phyloP scores from a whole-genome alignment of 306 rosid genomes.

The Rosa persica region DNA sequence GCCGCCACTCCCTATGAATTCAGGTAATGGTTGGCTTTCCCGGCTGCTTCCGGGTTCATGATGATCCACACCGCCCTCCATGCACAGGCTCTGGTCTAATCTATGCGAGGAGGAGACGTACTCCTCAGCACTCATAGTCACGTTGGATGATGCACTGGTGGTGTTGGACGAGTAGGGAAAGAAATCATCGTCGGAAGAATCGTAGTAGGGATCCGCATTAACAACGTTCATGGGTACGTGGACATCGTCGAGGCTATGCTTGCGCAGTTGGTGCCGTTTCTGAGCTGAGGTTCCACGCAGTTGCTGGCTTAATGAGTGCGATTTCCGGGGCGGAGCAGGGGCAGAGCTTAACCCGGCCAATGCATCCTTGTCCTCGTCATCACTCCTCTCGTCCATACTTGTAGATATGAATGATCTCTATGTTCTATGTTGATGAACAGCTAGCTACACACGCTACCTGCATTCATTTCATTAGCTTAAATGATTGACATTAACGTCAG shows the following conservation, averaged over 20 bases:
- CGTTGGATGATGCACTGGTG: slow-evolving; percentile 24
- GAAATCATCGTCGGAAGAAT: slow-evolving; percentile 68
- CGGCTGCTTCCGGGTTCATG: slow-evolving; percentile 28
- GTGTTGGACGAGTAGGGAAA: slow-evolving; percentile 51
- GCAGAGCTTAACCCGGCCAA: slow-evolving; percentile 48
- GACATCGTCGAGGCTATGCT: slow-evolving; percentile 84
- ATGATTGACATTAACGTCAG: background rate
- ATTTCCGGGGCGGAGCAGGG: slow-evolving; percentile 66
- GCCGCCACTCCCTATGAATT: slow-evolving; percentile 76
- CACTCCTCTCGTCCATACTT: slow-evolving; percentile 58
- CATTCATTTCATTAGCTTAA: background rate
- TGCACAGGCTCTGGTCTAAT: slow-evolving; percentile 37
- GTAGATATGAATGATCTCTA: background rate
- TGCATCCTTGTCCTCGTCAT: slow-evolving; percentile 70
- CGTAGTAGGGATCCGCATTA: slow-evolving; percentile 28
- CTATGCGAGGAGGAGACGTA: slow-evolving; percentile 35
- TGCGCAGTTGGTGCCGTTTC: slow-evolving; percentile 62
- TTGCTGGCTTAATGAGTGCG: slow-evolving; percentile 91
- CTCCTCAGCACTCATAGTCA: slow-evolving; percentile 18
- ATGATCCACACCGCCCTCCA: slow-evolving; percentile 23
- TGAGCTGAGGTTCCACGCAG: slow-evolving; percentile 45
- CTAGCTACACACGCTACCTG: background rate
- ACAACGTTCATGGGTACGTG: slow-evolving; percentile 29
- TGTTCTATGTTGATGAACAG: background rate
- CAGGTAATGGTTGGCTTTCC: slow-evolving; percentile 54